Conservation (phyloP, 2,329 filamentous ascomycete species). For the Colletotrichum noveboracense region DNA sequence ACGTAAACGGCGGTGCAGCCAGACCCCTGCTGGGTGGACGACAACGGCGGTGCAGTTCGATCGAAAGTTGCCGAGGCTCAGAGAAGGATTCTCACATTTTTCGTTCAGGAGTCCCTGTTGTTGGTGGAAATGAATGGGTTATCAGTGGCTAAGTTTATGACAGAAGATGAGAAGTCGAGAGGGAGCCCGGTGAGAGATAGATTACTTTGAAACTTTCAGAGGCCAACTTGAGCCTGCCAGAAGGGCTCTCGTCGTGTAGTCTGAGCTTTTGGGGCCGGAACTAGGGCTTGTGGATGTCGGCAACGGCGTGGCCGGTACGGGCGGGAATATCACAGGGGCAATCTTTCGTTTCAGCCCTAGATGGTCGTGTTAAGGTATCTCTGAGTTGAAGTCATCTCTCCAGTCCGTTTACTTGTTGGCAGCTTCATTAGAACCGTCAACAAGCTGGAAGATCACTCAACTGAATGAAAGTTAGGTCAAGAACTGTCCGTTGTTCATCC, state of each 20-base stretch:
- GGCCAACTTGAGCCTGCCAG: background rate
- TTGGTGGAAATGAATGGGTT: background rate
- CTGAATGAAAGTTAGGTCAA: background rate
- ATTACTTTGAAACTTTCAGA: background rate
- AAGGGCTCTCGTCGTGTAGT: background rate
- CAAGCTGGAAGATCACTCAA: background rate
- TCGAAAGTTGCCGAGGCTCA: background rate
- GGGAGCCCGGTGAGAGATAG: background rate
- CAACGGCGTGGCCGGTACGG: background rate
- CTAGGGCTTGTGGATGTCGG: background rate
- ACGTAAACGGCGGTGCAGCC: background rate
- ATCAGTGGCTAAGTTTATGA: background rate
- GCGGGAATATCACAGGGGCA: background rate
- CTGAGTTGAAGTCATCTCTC: background rate
- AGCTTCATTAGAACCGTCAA: accelerated
- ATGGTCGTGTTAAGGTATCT: background rate
- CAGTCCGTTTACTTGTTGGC: accelerated
- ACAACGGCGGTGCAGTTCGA: background rate
- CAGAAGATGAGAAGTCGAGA: background rate
- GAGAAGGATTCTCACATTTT: background rate
- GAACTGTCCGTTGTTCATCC: background rate
- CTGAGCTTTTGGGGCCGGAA: background rate
- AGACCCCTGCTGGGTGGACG: background rate
- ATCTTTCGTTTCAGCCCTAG: background rate
- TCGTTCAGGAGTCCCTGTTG: background rate